These are phyloP conservation scores for Lipomyces mesembrius DNA, from an alignment of 805 yeast genomes.

Conservation along the genomic window DNA sequence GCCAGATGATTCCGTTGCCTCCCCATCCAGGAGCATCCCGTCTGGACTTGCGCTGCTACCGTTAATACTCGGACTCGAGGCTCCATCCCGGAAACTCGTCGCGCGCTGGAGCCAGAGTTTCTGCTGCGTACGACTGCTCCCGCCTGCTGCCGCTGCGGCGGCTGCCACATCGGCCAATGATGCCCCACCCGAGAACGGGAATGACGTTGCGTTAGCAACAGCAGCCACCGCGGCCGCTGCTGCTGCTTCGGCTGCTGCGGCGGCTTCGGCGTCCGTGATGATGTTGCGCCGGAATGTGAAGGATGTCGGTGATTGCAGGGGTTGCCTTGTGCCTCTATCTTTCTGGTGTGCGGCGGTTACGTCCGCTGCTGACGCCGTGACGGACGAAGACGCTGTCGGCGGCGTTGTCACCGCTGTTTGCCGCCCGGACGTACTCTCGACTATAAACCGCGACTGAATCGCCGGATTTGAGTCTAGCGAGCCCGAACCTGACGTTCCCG, in stretches of 20 bases:
- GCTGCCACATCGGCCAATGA: constrained; percentile 34
- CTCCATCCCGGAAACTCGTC: constrained; percentile 5
- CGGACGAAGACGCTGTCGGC: constrained; percentile 14
- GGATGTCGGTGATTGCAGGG: constrained; percentile 12
- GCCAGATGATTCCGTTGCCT: neutral
- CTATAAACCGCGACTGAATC: constrained; percentile 28
- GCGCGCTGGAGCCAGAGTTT: constrained; percentile 26
- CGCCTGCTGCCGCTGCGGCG: constrained; percentile 28
- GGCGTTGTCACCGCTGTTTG: neutral
- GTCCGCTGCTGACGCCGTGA: neutral
- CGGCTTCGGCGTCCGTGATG: constrained; percentile 34
- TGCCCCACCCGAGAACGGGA: constrained; percentile 24
- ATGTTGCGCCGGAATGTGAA: constrained; percentile 18
- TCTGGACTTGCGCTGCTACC: constrained; percentile 2
- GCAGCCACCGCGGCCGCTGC: constrained; percentile 38
- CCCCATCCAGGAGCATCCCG: neutral
- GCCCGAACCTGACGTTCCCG: constrained; percentile 14
- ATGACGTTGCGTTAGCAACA: constrained; percentile 19
- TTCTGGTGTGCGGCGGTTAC: neutral
- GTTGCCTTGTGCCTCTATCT: neutral
- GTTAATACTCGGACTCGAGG: neutral
- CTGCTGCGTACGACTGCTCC: constrained; percentile 21
- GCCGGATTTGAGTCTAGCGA: constrained; percentile 28
- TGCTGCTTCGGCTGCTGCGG: constrained; percentile 36
- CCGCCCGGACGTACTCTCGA: constrained; percentile 10